Evolutionary conservation across 2,329 filamentous ascomycete genomes (phyloP), one percentile per base, ranked within the genome.

Genomic region (Sporothrix curviconia): DNA sequence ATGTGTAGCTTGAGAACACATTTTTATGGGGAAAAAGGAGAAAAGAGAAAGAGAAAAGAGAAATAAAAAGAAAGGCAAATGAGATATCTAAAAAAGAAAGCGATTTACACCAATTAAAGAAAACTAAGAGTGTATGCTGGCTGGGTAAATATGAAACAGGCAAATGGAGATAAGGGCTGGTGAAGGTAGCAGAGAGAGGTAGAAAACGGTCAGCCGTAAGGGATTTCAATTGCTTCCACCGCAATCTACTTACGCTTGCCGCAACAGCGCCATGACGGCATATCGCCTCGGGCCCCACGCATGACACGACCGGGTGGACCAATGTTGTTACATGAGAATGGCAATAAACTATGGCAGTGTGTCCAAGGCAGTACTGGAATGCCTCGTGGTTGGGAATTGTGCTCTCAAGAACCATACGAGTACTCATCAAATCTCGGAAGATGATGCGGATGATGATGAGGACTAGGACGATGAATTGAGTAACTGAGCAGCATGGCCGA

Each of bases 391-490:
- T 78, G 15, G 68, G 62, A 4, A 66, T 64, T 36, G 69, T 67
- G 44, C 59, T 61, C 4, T 49, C n/a, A 17, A 77, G 64, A 7
- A n/a, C 78, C 79, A 7, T 71, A 70, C 0, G 74, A 72, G 63
- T 80, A 86, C 66, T 86, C 81, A 55, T 74, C 67, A 2, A 87
- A n/a, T n/a, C 71, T 24, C 82, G 79, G 67, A 79, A 87, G 61
- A 84, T 75, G 65, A 86, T 84, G 34, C 83, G 78, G 34, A 76
- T 74, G 17, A 57, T 39, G 30, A 61, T 57, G 4, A 61, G 22
- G 3, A 49, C 0, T 7, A 61, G 15, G n/a, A 52, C 56, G n/a
- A 37, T 12, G n/a, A 61, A 61, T 22, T 61, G 59, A 3, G 14
- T 36, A 39, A 24, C 50, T 1, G 59, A 61, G 22, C 4, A 15